Evolutionary conservation across 2,329 filamentous ascomycete species (phyloP).

Genomic region (Aureobasidium sp.): DNA sequence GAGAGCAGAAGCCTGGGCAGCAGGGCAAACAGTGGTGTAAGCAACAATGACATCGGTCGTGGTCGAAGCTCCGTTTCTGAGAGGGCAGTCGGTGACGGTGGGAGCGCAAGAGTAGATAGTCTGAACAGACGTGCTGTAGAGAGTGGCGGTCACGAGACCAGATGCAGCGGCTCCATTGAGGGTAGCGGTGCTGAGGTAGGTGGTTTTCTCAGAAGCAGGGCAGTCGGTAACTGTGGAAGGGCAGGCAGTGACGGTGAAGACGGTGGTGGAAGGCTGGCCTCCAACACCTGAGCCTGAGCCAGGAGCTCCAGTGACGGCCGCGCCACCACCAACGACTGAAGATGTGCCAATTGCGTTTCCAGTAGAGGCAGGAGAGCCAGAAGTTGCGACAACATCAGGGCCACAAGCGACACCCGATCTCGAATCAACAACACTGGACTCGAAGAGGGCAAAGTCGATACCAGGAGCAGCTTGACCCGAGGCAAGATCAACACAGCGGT

Average conservation of each 20-base stretch:
- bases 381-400: neutral
- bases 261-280: neutral
- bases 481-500: neutral
- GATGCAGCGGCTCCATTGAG: neutral
- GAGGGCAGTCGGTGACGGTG: slow-evolving; percentile 10
- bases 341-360: neutral
- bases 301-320: neutral
- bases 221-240: neutral
- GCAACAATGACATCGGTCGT: neutral
- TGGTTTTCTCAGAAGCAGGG: neutral
- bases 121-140: slow-evolving; percentile 14
- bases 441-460: neutral
- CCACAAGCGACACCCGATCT: neutral
- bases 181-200: neutral
- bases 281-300: neutral
- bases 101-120: slow-evolving; percentile 13
- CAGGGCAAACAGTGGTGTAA: slow-evolving; percentile 30
- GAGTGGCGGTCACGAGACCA: neutral
- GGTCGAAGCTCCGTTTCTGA: neutral
- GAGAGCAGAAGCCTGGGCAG: neutral
- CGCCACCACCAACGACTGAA: neutral
- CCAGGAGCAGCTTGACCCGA: neutral
- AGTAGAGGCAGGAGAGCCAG: neutral
- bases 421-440: neutral
- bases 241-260: neutral